Conservation (phyloP, 78 protist genomes). For the Bodo saltans region DNA sequence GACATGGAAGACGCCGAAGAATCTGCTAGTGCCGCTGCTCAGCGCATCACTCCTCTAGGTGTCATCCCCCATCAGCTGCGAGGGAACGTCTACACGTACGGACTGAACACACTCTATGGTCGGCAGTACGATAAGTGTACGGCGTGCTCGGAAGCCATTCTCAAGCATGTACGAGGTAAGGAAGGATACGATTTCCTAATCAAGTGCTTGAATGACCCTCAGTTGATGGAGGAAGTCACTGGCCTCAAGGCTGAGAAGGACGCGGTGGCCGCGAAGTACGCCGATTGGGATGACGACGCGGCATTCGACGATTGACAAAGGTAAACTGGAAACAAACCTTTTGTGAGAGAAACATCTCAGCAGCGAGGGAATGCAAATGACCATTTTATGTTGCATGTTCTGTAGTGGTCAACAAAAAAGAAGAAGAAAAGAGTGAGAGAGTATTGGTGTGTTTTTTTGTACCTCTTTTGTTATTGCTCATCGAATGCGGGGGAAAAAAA, state of each 20-base stretch:
- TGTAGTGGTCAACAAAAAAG: too few species aligned
- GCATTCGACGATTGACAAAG: neutral
- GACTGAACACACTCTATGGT: slow-evolving; percentile 37
- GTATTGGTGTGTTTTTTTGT: too few species aligned
- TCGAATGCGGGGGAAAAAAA: too few species aligned
- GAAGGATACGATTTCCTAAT: slow-evolving; percentile 61
- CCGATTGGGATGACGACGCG: neutral
- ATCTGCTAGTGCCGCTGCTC: neutral
- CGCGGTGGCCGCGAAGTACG: neutral
- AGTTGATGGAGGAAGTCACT: slow-evolving; percentile 55
- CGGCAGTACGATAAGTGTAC: slow-evolving; percentile 71
- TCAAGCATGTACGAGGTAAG: slow-evolving; percentile 22
- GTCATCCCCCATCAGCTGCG: slow-evolving; percentile 83
- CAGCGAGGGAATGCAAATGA: too few species aligned
- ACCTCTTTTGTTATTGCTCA: too few species aligned
- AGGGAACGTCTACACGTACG: slow-evolving; percentile 65
- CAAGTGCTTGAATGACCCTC: slow-evolving; percentile 43
- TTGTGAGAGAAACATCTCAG: too few species aligned
- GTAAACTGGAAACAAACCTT: too few species aligned
- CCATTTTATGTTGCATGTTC: too few species aligned
- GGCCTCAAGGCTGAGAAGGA: slow-evolving; percentile 48
- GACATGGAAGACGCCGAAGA: neutral
- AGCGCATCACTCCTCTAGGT: slow-evolving; percentile 27
- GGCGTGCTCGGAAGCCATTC: slow-evolving; percentile 74
- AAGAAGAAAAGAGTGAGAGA: too few species aligned